phyloP scores from a whole-genome alignment of 768 basidiomycete species.

The Suillus lakei region DNA sequence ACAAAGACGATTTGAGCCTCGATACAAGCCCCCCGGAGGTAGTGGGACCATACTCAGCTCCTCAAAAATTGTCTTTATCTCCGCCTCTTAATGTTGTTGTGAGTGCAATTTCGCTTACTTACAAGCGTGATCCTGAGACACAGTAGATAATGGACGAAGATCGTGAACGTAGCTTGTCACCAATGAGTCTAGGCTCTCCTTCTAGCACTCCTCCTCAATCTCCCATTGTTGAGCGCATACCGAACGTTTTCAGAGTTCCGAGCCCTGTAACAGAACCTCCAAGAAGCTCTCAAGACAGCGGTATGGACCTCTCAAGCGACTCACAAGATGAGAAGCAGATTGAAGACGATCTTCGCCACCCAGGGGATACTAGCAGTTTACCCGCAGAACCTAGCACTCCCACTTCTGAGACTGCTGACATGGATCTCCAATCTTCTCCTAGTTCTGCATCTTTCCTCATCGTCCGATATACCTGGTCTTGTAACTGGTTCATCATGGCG shows the following conservation, averaged over 20 bases:
- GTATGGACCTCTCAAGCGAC: slow-evolving; percentile 20
- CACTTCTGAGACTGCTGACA: slow-evolving; percentile 39
- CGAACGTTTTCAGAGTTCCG: slow-evolving; percentile 10
- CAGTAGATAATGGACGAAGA: slow-evolving; percentile 34
- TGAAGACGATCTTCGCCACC: slow-evolving; percentile 26
- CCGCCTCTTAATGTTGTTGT: slow-evolving; percentile 26
- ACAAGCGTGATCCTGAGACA: slow-evolving; percentile 27
- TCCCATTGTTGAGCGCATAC: slow-evolving; percentile 13
- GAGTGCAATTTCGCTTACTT: slow-evolving; percentile 16
- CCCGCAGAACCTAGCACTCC: slow-evolving; percentile 23
- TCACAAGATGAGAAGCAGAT: slow-evolving; percentile 20
- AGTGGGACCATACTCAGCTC: slow-evolving; percentile 6
- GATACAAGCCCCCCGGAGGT: slow-evolving; percentile 15
- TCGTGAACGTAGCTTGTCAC: slow-evolving; percentile 55
- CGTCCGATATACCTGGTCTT: slow-evolving; percentile 35
- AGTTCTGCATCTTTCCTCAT: slow-evolving; percentile 29
- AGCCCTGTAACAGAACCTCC: slow-evolving; percentile 15
- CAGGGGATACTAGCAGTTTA: slow-evolving; percentile 33
- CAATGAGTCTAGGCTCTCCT: slow-evolving; percentile 64
- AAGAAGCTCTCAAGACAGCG: slow-evolving; percentile 9
- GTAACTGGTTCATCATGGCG: slow-evolving; percentile 37
- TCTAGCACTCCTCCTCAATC: slow-evolving; percentile 41
- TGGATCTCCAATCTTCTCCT: slow-evolving; percentile 40
- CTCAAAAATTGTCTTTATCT: slow-evolving; percentile 18
- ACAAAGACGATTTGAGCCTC: slow-evolving; percentile 15